Evolutionary conservation across 257 asterid genomes (phyloP).

Genomic region (Fraxinus pennsylvanica): DNA sequence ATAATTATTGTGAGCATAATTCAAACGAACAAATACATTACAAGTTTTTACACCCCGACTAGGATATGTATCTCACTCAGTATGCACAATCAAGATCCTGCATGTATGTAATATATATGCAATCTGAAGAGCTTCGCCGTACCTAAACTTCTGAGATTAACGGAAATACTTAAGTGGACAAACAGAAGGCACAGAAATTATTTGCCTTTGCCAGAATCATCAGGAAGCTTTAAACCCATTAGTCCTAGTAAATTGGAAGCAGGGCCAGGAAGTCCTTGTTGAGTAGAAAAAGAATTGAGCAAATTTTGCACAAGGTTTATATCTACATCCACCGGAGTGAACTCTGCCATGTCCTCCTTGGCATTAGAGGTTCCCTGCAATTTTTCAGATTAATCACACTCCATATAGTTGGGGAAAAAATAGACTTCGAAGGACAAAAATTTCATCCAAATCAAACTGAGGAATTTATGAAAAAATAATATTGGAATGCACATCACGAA

Average conservation of each 20-base stretch:
- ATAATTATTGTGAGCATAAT: no score
- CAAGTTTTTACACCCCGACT: no score
- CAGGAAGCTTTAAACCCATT: conserved; percentile 84
- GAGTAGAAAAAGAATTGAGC: conserved; percentile 80
- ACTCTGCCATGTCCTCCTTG: conserved; percentile 43
- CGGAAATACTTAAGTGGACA: neutral
- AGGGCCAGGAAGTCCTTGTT: conserved; percentile 92
- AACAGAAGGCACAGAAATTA: conserved; percentile 20
- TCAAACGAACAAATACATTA: no score
- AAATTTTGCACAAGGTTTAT: conserved; percentile 83
- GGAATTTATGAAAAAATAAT: neutral
- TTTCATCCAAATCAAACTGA: neutral
- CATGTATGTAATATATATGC: no score
- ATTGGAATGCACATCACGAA: neutral
- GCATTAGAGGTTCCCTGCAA: conserved; percentile 65
- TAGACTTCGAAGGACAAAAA: neutral
- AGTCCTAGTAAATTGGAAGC: conserved; percentile 93
- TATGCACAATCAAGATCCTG: no score
- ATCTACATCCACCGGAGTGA: conserved; percentile 85
- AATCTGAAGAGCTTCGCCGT: neutral
- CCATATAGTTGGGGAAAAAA: neutral
- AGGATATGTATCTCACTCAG: no score
- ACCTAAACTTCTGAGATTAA: neutral
- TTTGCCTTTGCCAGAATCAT: conserved; percentile 61
- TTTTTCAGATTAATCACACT: neutral